These are phyloP conservation scores for Coniochaeta ligniaria DNA, from an alignment of 2,329 filamentous ascomycete genomes.

Conservation along the genomic window DNA sequence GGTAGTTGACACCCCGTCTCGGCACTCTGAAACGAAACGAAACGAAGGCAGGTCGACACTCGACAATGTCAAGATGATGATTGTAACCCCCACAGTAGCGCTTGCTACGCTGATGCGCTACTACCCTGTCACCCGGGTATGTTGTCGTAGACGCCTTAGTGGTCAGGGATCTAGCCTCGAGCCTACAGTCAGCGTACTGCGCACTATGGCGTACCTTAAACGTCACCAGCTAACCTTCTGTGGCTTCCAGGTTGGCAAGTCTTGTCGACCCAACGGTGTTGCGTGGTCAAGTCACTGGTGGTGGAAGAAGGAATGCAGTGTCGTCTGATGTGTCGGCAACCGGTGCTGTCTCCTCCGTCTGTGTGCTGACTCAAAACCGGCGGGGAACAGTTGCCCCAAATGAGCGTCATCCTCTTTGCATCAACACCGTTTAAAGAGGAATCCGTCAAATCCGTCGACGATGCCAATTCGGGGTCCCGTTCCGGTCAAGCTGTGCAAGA, in stretches of 20 bases:
- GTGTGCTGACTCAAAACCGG: neutral
- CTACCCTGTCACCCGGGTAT: neutral
- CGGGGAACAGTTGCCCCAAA: neutral
- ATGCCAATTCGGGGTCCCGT: slow-evolving; percentile 25
- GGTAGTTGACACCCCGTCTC: slow-evolving; percentile 1
- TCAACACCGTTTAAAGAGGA: neutral
- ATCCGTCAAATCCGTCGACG: slow-evolving; percentile 1
- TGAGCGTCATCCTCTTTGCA: neutral
- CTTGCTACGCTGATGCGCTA: neutral
- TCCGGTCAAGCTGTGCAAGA: slow-evolving; percentile 19
- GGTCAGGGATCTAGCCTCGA: too few relatives aligned
- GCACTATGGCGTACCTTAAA: neutral
- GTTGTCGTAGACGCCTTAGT: too few relatives aligned
- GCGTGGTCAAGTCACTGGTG: too few relatives aligned
- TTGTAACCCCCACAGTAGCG: neutral
- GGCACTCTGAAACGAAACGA: slow-evolving; percentile 1
- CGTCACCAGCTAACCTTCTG: neutral
- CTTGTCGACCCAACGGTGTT: too few relatives aligned
- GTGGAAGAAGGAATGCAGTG: neutral
- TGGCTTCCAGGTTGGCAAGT: neutral
- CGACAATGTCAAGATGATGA: neutral
- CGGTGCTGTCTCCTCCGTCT: neutral
- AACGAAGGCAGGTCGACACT: neutral
- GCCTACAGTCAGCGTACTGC: neutral
- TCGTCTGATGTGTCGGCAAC: neutral